Evolutionary conservation across 345 rosid genomes (phyloP).

Genomic region (Salix udensis): DNA sequence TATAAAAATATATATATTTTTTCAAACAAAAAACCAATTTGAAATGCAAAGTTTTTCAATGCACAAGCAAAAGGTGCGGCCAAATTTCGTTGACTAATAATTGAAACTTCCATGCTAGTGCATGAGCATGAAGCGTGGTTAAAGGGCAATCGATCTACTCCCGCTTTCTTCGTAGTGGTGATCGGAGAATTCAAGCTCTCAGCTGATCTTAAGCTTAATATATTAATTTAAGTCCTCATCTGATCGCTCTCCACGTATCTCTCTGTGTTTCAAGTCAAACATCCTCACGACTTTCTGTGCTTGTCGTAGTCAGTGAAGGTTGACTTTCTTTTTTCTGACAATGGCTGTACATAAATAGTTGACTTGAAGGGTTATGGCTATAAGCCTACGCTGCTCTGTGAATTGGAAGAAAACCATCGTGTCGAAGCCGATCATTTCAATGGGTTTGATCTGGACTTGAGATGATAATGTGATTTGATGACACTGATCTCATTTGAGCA

Average conservation of each 20-base stretch:
- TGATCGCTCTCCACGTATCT: no score
- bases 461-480: not conserved
- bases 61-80: not conserved
- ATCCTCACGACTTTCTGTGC: conserved; percentile 10
- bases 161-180: conserved; percentile 1
- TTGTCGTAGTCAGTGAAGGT: conserved; percentile 1
- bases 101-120: not conserved
- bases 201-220: not conserved
- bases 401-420: not conserved
- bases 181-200: not conserved
- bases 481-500: not conserved
- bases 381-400: not conserved
- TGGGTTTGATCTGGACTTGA: not conserved
- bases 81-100: not conserved
- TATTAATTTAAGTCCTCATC: not conserved
- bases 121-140: not conserved
- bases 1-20: no score
- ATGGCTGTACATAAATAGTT: not conserved
- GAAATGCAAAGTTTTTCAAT: not conserved
- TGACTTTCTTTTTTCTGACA: not conserved
- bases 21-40: not conserved
- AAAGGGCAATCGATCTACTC: not conserved
- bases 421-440: conserved; percentile 1
- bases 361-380: not conserved
- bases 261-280: no score